Evolutionary conservation across 768 basidiomycete genomes (phyloP), one percentile per base, ranked within the genome.

Genomic region (Hortiboletus flavorubellus): DNA sequence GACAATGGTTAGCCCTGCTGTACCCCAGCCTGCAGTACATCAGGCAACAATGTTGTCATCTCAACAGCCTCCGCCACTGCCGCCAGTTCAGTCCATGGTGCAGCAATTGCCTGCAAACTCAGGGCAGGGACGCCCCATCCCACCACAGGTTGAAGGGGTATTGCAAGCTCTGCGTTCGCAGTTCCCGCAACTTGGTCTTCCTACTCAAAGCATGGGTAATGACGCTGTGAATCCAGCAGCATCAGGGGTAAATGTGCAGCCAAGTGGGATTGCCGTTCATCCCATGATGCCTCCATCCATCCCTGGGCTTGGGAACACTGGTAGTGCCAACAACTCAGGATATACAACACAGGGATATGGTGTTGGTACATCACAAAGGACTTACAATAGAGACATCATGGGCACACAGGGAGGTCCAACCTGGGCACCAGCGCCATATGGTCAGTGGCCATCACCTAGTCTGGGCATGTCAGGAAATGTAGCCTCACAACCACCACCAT

Each of bases 151-250:
- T 6, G 49, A 65, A 48, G 63, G 43, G 12, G 56, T 47, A 40
- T 64, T 69, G 40, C 58, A 37, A 30, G 12, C 38, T 11, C 31
- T 69, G 33, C 64, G 58, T 35, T 37, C 14, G 38, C 59, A 66
- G 29, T 53, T 59, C 26, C 58, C 59, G 11, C 62, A 64, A 18
- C 59, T 58, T 29, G 26, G 26, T 26, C 0, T 1, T 15, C 31
- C 54, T 31, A 30, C n/a, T 38, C 64, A 49, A 42, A 15, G 10
- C 18, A 23, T 18, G 16, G 47, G 12, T 44, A 45, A 46, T 48
- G 21, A 18, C 12, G 14, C 38, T 42, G 43, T n/a, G 18, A 55
- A 44, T 51, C 11, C 51, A 40, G 18, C 38, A 33, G 18, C 35
- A 38, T 1, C 21, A 12, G 51, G 37, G 31, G 55, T 47, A 30